These are phyloP conservation scores for Botrytis cinerea DNA, from an alignment of 2,329 filamentous ascomycete genomes.

Conservation along the genomic window DNA sequence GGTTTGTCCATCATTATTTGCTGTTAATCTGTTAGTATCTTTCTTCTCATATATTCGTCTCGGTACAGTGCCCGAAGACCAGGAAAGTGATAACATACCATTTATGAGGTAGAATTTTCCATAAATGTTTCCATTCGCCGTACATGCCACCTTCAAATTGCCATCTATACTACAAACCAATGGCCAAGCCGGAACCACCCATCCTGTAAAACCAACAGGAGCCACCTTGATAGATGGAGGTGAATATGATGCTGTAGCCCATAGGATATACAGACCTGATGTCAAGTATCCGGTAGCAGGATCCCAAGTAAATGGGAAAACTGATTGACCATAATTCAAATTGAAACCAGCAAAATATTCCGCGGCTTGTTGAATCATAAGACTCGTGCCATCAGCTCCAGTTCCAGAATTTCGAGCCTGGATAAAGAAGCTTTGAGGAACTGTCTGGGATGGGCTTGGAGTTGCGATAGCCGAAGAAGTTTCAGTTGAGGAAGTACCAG, in stretches of 20 bases:
- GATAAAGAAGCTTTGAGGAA: constrained; percentile 1
- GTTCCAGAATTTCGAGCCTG: constrained; percentile 8
- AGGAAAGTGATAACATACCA: background rate
- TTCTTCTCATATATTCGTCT: too few species aligned
- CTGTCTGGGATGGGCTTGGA: background rate
- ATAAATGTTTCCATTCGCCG: constrained; percentile 5
- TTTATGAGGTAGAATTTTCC: constrained; percentile 4
- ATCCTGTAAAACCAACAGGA: background rate
- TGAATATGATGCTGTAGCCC: background rate
- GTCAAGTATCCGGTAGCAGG: background rate
- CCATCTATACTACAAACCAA: constrained; percentile 2
- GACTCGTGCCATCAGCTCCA: background rate
- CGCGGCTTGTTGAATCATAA: constrained; percentile 1
- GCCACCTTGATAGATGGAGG: constrained; percentile 5
- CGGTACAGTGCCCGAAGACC: too few species aligned
- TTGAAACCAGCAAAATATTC: constrained; percentile 17
- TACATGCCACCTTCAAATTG: constrained; percentile 11
- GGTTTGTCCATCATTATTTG: constrained; percentile 4
- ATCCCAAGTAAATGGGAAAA: constrained; percentile 5
- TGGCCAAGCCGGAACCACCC: constrained; percentile 8
- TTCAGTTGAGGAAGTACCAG: background rate
- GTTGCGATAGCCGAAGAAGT: background rate
- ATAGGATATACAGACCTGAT: constrained; percentile 7
- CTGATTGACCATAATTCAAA: background rate
- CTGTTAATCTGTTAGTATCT: background rate